Evolutionary conservation across 2,329 filamentous ascomycete genomes (phyloP).

Genomic region (Dactylellina drechsleri): DNA sequence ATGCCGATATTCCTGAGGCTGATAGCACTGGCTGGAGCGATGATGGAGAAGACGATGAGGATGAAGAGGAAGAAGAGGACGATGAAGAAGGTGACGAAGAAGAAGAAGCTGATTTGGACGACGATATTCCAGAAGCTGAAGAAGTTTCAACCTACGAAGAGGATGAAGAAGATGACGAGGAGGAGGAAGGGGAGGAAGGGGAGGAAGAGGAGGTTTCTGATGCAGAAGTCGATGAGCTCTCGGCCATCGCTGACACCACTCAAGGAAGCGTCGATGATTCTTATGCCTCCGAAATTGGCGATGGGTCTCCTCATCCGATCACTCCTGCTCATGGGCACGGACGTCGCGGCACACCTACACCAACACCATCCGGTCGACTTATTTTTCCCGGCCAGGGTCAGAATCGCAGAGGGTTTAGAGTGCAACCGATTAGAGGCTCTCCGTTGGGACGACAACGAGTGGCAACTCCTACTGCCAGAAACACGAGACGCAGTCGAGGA

Average conservation of each 20-base stretch:
- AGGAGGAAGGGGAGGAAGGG: constrained; percentile 60
- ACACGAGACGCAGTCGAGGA: constrained; percentile 16
- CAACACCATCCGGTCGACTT: constrained; percentile 15
- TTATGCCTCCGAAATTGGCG: constrained; percentile 41
- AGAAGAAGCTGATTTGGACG: constrained; percentile 50
- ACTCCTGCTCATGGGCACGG: constrained; percentile 25
- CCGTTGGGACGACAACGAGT: constrained; percentile 23
- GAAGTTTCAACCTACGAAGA: constrained; percentile 57
- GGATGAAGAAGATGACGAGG: constrained; percentile 56
- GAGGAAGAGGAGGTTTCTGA: constrained; percentile 56
- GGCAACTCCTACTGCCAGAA: constrained; percentile 28
- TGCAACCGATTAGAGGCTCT: constrained; percentile 24
- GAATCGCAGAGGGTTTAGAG: constrained; percentile 20
- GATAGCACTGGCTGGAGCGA: constrained; percentile 59
- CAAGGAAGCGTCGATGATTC: constrained; percentile 46
- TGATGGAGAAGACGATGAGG: constrained; percentile 63
- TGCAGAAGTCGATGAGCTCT: constrained; percentile 58
- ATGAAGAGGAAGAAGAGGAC: constrained; percentile 59
- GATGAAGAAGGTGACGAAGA: constrained; percentile 67
- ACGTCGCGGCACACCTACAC: constrained; percentile 34
- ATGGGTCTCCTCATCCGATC: constrained; percentile 40
- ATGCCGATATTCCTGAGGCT: constrained; percentile 78
- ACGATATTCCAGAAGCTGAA: constrained; percentile 56
- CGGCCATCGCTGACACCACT: constrained; percentile 51
- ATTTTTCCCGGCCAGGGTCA: constrained; percentile 11